Conservation (phyloP, 2,329 filamentous ascomycete species). For the Nemania serpens region DNA sequence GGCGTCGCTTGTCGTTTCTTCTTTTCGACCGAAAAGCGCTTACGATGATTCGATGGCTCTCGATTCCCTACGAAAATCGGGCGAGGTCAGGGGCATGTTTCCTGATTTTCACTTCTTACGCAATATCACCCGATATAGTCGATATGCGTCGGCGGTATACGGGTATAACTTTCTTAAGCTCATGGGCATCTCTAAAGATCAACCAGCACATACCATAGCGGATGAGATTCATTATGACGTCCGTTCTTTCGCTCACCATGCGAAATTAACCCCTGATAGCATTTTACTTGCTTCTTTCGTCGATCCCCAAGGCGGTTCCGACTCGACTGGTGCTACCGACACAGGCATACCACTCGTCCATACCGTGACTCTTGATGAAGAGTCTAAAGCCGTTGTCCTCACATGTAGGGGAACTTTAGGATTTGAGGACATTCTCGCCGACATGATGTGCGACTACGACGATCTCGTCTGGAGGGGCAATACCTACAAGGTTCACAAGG, state of each 20-base stretch:
- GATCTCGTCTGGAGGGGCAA: slow-evolving; percentile 66
- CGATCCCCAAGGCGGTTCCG: slow-evolving; percentile 69
- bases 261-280: slow-evolving; percentile 59
- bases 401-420: slow-evolving; percentile 73
- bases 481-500: slow-evolving; percentile 73
- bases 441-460: slow-evolving; percentile 76
- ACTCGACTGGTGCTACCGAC: slow-evolving; percentile 66
- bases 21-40: slow-evolving; percentile 53
- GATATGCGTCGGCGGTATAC: slow-evolving; percentile 69
- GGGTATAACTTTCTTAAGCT: slow-evolving; percentile 66
- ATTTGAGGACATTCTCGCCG: slow-evolving; percentile 74
- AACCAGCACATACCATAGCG: slow-evolving; percentile 48
- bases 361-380: slow-evolving; percentile 73
- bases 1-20: slow-evolving; percentile 56
- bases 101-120: slow-evolving; percentile 62
- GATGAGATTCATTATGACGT: slow-evolving; percentile 63
- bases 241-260: slow-evolving; percentile 67
- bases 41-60: slow-evolving; percentile 56
- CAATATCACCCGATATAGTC: slow-evolving; percentile 68
- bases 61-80: slow-evolving; percentile 54
- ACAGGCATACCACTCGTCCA: slow-evolving; percentile 73
- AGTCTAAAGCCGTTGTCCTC: slow-evolving; percentile 73
- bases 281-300: slow-evolving; percentile 73
- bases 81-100: slow-evolving; percentile 62
- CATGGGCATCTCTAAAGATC: slow-evolving; percentile 62